phyloP scores from a whole-genome alignment of 352 stramenopile genomes.

The Phytophthora foliorum region DNA sequence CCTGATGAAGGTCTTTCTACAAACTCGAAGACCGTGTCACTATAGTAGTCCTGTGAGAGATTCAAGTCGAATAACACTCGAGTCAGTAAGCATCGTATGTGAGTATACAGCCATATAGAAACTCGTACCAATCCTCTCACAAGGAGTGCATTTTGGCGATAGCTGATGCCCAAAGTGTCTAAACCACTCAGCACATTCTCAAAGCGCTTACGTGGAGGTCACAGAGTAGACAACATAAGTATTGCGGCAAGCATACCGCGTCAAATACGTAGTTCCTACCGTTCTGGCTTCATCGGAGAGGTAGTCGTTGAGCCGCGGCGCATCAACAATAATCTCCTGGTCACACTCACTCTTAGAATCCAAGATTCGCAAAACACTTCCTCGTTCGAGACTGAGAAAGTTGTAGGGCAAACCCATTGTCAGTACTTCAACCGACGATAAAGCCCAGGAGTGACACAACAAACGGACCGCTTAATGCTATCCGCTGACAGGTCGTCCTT shows the following conservation, averaged over 20 bases:
- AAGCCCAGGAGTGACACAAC: background rate
- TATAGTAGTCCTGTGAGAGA: constrained; percentile 87
- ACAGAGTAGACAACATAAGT: constrained; percentile 7
- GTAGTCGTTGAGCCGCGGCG: constrained; percentile 71
- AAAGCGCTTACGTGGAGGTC: constrained; percentile 62
- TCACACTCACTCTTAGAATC: constrained; percentile 86
- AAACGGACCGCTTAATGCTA: constrained; percentile 73
- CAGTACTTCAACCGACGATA: background rate
- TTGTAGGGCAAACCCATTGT: background rate
- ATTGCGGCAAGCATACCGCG: background rate
- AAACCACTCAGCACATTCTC: constrained; percentile 68
- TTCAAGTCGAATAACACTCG: constrained; percentile 7
- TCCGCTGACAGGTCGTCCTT: constrained; percentile 77
- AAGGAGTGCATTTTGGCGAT: constrained; percentile 72
- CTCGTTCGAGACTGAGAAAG: constrained; percentile 67
- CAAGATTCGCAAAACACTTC: constrained; percentile 88
- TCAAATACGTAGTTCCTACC: constrained; percentile 32
- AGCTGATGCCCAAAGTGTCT: constrained; percentile 67
- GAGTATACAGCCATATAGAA: background rate
- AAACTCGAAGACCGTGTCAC: constrained; percentile 92
- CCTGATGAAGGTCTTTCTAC: constrained; percentile 54
- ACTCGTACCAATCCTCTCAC: constrained; percentile 80
- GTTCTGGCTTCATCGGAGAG: constrained; percentile 65
- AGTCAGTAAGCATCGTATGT: background rate
- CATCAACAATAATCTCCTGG: constrained; percentile 72